phyloP scores from a whole-genome alignment of 768 basidiomycete genomes.

The Mycena haematopus region DNA sequence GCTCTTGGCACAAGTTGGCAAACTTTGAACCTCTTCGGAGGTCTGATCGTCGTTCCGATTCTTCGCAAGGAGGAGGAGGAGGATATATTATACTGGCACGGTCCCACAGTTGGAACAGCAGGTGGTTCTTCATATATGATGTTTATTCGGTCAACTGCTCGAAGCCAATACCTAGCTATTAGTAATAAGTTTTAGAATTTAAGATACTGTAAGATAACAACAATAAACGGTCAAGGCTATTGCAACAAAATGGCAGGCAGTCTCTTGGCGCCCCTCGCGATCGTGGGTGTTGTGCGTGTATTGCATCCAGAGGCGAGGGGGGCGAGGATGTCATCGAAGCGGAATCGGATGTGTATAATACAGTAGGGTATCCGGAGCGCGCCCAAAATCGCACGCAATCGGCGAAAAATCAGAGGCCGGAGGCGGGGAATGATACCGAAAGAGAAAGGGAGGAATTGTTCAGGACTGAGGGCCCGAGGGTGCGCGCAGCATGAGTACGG shows the following conservation, averaged over 20 bases:
- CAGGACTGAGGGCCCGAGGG: slow-evolving; percentile 2
- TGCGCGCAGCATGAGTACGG: slow-evolving; percentile 24
- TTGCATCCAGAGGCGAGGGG: neutral
- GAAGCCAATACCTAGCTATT: neutral
- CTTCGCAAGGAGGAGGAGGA: no score
- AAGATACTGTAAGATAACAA: neutral
- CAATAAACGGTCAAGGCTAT: neutral
- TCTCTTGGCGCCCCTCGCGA: neutral
- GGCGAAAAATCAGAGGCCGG: neutral
- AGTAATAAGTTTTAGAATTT: neutral
- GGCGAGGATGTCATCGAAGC: neutral
- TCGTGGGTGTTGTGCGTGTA: neutral
- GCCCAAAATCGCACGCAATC: neutral
- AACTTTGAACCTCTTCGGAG: no score
- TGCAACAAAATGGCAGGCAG: neutral
- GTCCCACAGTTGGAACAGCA: neutral
- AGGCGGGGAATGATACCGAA: neutral
- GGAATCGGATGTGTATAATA: neutral
- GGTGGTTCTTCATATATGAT: neutral
- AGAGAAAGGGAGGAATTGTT: neutral
- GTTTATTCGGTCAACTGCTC: neutral
- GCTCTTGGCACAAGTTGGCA: no score
- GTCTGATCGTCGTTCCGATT: no score
- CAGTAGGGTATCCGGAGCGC: neutral
- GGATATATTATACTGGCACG: no score